phyloP scores from a whole-genome alignment of 768 basidiomycete species.

The Kwoniella sp. region DNA sequence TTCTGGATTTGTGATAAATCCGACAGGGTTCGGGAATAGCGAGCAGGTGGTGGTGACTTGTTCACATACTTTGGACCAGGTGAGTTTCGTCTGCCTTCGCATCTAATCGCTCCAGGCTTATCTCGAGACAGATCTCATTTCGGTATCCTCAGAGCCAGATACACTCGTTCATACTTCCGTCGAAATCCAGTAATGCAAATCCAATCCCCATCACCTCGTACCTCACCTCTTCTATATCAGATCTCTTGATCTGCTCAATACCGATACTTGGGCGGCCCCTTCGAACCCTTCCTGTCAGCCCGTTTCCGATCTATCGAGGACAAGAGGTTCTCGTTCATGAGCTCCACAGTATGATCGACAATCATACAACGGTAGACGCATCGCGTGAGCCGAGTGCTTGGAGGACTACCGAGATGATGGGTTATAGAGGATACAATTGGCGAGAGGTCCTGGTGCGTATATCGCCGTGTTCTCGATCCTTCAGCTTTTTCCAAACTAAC shows the following conservation, averaged over 20 bases:
- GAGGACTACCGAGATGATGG: conserved; percentile 23
- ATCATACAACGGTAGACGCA: neutral
- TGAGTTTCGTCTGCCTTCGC: neutral
- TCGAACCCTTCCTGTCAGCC: conserved; percentile 22
- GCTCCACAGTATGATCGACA: neutral
- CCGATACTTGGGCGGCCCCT: neutral
- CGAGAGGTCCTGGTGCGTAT: conserved; percentile 26
- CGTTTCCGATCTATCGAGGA: conserved; percentile 20
- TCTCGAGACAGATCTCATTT: conserved; percentile 13
- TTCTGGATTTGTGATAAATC: conserved; percentile 17
- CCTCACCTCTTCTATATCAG: conserved; percentile 16
- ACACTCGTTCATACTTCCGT: conserved; percentile 20
- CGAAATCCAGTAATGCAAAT: neutral
- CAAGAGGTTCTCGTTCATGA: conserved; percentile 24
- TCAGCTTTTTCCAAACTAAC: neutral
- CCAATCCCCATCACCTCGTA: conserved; percentile 7
- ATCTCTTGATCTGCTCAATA: conserved; percentile 16
- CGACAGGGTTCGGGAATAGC: neutral
- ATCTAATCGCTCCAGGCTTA: neutral
- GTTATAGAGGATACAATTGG: conserved; percentile 27
- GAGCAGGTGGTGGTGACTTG: conserved; percentile 20
- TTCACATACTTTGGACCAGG: conserved; percentile 29
- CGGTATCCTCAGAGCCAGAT: conserved; percentile 8
- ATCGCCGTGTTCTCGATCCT: neutral
- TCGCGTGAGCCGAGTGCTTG: conserved; percentile 16